Base-by-base conservation (phyloP, 2,329 filamentous ascomycete genomes). In the Fusarium mexicanum region DNA sequence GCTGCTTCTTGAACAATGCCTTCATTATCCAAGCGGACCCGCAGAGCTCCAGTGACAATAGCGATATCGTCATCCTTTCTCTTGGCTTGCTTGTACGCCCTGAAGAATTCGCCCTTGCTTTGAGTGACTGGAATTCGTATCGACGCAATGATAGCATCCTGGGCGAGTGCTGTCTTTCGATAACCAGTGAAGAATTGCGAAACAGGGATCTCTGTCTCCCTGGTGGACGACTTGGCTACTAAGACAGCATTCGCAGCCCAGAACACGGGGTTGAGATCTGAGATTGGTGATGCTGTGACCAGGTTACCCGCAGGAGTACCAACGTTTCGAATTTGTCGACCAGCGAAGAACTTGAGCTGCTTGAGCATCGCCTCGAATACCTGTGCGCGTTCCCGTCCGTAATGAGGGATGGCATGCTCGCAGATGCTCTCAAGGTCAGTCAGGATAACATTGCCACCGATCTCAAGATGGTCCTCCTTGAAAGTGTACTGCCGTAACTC, bases 41-140 rank as follows among this genome's bases (percentile, higher is more conserved):
- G 90, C 65, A 98, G 83, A 3, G 96, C 95, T 35, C 93, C 91
- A 55, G 97, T 98, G 31, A 98, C 96, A 77, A 99, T 98, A 5
- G 96, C 96, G 80, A 99, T 98, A 80, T 99, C 96, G 78, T 99
- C 96, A 78, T 99, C 96, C 80, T 98, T 98, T 75, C 96, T 87
- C 86, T 99, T 99, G 2, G 96, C 91, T 81, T 98, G 96, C 83
- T 99, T 99, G 84, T 98, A 98, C 2, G 96, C 92, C 48, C 93
- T 90, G 81, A 98, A 92, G 80, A 92, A 94, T 80, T 98, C 96
- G 8, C 93, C 92, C 77, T 92, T 93, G 61, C 91, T 88, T 6
- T 87, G 87, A 1, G 93, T 92, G 6, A 93, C 85, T 0, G 96
- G 96, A 50, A 99, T 94, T n/a, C 92, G 90, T 72, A 99, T 92